phyloP scores from a whole-genome alignment of 2,329 filamentous ascomycete species.

The Pyricularia sp. region DNA sequence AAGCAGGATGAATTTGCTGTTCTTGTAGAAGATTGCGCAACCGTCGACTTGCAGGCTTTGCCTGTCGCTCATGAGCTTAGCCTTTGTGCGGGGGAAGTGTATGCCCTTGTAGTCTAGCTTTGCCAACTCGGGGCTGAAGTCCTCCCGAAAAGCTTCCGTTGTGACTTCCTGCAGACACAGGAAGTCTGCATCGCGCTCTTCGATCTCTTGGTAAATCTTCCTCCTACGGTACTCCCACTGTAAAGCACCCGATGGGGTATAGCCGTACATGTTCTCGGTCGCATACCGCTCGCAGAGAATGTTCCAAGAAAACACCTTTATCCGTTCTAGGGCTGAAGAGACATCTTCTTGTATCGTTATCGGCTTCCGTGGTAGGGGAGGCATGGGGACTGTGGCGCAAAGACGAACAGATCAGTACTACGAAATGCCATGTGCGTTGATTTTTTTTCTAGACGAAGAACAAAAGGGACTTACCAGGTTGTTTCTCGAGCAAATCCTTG shows the following conservation, averaged over 20 bases:
- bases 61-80: slow-evolving; percentile 82
- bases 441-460: background rate
- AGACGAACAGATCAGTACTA: background rate
- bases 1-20: slow-evolving; percentile 78
- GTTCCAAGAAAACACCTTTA: slow-evolving; percentile 88
- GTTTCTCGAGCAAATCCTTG: slow-evolving; percentile 67
- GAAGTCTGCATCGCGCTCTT: slow-evolving; percentile 70
- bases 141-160: slow-evolving; percentile 80
- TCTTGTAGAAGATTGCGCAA: slow-evolving; percentile 84
- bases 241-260: slow-evolving; percentile 70
- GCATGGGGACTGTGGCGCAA: slow-evolving; percentile 51
- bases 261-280: slow-evolving; percentile 74
- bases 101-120: slow-evolving; percentile 86
- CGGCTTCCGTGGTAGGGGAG: slow-evolving; percentile 63
- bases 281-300: slow-evolving; percentile 91
- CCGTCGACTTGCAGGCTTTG: slow-evolving; percentile 87
- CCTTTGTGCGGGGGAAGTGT: slow-evolving; percentile 80
- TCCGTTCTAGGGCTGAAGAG: slow-evolving; percentile 47
- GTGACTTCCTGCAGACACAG: slow-evolving; percentile 91
- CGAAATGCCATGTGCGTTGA: background rate
- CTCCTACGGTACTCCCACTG: slow-evolving; percentile 78
- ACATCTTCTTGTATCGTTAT: slow-evolving; percentile 63
- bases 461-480: slow-evolving; percentile 54
- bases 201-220: slow-evolving; percentile 72
- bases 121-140: slow-evolving; percentile 75